These are phyloP conservation scores for Lippia alba DNA, from an alignment of 305 asterid genomes.

Conservation along the genomic window DNA sequence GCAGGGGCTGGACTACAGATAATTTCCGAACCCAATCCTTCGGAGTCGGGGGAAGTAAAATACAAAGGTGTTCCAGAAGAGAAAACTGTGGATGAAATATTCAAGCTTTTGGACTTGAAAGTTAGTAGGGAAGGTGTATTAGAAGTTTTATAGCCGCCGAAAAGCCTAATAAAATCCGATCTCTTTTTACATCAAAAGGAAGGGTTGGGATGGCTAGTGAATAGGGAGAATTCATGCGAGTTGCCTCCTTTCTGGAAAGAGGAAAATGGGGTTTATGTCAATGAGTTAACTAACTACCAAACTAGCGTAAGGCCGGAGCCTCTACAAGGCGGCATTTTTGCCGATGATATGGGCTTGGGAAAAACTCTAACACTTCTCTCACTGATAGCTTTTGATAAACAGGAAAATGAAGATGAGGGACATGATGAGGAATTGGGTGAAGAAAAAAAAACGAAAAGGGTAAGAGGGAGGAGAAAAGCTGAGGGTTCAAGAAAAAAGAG, in stretches of 20 bases:
- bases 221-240: constrained; percentile 74
- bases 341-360: constrained; percentile 99
- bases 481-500: constrained; percentile 52
- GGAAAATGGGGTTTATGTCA: constrained; percentile 60
- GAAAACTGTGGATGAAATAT: constrained; percentile 81
- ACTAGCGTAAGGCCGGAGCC: constrained; percentile 76
- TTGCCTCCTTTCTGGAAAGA: constrained; percentile 95
- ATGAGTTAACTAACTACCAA: constrained; percentile 73
- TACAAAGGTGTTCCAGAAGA: constrained; percentile 48
- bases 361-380: constrained; percentile 91
- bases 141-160: constrained; percentile 79
- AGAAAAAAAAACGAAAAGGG: constrained; percentile 53
- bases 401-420: constrained; percentile 37
- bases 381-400: constrained; percentile 83
- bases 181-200: constrained; percentile 88
- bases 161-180: constrained; percentile 60
- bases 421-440: constrained; percentile 44
- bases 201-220: constrained; percentile 83
- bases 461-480: constrained; percentile 47
- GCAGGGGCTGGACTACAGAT: constrained; percentile 62
- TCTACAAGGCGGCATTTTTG: constrained; percentile 88
- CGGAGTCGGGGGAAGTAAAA: constrained; percentile 68
- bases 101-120: constrained; percentile 70
- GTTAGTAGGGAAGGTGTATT: constrained; percentile 53
- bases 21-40: constrained; percentile 56